A percentile compares a stretch with the other conserved stretches of the same genome.
These are phyloP conservation scores for Earliella scabrosa DNA, from an alignment of 1,284 basidiomycete species.

Conservation along the genomic window DNA sequence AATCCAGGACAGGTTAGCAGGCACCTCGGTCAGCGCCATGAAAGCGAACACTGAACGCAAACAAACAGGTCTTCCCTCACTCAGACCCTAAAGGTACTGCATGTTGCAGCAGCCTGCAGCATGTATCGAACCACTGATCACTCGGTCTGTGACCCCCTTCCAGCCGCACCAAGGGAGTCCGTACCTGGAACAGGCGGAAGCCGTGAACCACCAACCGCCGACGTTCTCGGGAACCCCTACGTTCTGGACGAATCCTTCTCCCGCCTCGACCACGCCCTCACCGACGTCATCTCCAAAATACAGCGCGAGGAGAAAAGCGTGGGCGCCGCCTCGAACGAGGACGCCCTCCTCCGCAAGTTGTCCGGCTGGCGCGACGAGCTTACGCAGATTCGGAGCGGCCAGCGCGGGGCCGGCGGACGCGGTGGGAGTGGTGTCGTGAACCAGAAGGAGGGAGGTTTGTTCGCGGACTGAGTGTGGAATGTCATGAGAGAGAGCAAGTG, in stretches of 20 bases:
- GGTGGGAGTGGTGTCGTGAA: slow-evolving; percentile 1
- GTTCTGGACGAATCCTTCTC: slow-evolving; percentile 25
- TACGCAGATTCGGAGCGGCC: slow-evolving; percentile 17
- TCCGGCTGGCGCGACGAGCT: slow-evolving; percentile 30
- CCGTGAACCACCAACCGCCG: slow-evolving; percentile 10
- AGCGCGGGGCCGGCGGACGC: background rate
- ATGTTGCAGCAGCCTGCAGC: too few species aligned
- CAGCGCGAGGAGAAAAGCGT: slow-evolving; percentile 26
- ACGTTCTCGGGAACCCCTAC: slow-evolving; percentile 31
- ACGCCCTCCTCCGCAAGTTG: slow-evolving; percentile 29
- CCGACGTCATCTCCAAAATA: slow-evolving; percentile 27
- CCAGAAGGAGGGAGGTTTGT: slow-evolving; percentile 30
- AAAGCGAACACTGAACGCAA: background rate
- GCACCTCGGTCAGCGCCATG: background rate
- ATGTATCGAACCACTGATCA: background rate
- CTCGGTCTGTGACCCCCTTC: background rate
- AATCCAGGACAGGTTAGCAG: slow-evolving; percentile 34
- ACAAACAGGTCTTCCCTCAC: slow-evolving; percentile 34
- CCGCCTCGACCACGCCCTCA: slow-evolving; percentile 30
- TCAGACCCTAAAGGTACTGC: slow-evolving; percentile 31
- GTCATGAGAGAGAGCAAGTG: background rate
- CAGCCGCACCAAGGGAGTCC: slow-evolving; percentile 32
- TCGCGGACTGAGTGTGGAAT: slow-evolving; percentile 26
- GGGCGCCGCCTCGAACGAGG: slow-evolving; percentile 24
- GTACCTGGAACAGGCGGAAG: slow-evolving; percentile 33